Conservation (phyloP, 257 asterid genomes). For the Knoxia roxburghii region DNA sequence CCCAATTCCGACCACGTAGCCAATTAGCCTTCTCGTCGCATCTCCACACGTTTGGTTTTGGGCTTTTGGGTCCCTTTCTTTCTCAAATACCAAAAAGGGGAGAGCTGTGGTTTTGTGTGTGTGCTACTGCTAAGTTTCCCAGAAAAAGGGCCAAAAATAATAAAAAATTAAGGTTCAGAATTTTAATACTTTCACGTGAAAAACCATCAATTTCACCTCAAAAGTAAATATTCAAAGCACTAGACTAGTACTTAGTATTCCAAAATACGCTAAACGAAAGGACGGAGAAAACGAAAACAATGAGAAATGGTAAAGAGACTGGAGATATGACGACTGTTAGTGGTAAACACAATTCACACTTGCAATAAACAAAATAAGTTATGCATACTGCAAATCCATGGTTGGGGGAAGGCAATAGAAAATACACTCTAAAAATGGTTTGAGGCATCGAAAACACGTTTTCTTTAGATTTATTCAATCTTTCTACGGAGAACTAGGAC, state of each 20-base stretch:
- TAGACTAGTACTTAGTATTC: no score
- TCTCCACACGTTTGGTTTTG: conserved; percentile 14
- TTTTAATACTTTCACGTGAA: no score
- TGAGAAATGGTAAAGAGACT: no score
- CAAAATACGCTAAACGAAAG: no score
- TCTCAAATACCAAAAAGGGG: not conserved
- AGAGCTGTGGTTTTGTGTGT: no score
- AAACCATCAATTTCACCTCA: no score
- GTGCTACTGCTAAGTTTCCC: not conserved
- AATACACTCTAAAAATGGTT: not conserved
- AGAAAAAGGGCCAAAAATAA: no score
- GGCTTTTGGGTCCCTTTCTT: not conserved
- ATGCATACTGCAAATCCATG: not conserved
- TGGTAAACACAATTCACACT: not conserved
- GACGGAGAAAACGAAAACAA: no score
- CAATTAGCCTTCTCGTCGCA: not conserved
- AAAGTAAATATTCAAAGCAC: no score
- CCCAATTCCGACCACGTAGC: conserved; percentile 26
- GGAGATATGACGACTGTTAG: no score
- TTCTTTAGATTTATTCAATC: not conserved
- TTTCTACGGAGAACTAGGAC: not conserved
- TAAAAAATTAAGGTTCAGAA: no score
- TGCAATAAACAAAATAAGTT: not conserved
- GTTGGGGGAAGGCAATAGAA: not conserved
- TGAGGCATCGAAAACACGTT: conserved; percentile 14